These are phyloP conservation scores for Gloeopeniophorella convolvens DNA, from an alignment of 768 basidiomycete genomes.

Conservation along the genomic window DNA sequence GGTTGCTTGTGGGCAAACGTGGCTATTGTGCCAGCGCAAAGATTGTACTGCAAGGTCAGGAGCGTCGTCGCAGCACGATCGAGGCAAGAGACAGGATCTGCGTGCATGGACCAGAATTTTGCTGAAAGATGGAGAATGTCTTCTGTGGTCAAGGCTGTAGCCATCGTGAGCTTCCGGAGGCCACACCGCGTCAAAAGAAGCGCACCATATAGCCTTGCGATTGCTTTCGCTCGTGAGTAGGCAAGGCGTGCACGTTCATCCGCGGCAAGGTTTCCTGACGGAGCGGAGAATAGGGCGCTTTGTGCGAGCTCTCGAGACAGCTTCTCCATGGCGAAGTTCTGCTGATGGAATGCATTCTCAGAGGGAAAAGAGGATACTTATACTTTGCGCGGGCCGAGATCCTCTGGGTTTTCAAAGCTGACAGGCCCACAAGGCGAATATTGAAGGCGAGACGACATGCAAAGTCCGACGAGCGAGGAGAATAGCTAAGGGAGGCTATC, in stretches of 20 bases:
- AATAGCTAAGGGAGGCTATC: no score
- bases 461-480: no score
- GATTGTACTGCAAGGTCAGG: conserved; percentile 34
- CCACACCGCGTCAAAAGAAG: neutral
- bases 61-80: conserved; percentile 32
- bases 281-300: conserved; percentile 8
- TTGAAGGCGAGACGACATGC: no score
- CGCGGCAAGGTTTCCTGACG: neutral
- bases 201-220: conserved; percentile 19
- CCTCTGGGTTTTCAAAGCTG: no score
- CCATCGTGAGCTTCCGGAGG: neutral
- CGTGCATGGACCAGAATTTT: conserved; percentile 35
- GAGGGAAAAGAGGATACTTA: no score
- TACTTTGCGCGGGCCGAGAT: no score
- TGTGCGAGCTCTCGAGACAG: conserved; percentile 18
- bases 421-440: no score
- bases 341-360: no score
- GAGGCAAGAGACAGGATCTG: conserved; percentile 27
- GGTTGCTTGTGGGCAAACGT: conserved; percentile 23
- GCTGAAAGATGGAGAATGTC: conserved; percentile 29
- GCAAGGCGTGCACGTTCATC: conserved; percentile 6
- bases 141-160: conserved; percentile 26
- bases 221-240: conserved; percentile 11
- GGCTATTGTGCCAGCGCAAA: conserved; percentile 33
- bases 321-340: no score